phyloP scores from a whole-genome alignment of 306 rosid species.

The Quillaja saponaria region DNA sequence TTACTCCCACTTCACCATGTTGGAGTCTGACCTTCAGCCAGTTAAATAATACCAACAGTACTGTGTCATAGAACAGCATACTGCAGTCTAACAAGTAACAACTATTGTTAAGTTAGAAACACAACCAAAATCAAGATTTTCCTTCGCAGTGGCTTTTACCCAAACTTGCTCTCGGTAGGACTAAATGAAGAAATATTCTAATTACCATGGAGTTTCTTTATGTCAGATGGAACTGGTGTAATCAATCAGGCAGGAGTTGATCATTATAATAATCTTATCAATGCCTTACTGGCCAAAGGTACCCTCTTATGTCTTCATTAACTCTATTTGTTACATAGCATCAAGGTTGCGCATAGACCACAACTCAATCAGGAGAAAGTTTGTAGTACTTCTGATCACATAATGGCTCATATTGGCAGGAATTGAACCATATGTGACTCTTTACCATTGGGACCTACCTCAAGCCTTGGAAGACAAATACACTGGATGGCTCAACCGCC shows the following conservation, averaged over 20 bases:
- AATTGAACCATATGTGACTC: constrained; percentile 84
- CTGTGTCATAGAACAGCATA: too few species aligned
- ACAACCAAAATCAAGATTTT: too few species aligned
- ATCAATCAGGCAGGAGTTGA: constrained; percentile 80
- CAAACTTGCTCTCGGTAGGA: too few species aligned
- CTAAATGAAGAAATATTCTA: too few species aligned
- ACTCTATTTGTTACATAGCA: neutral
- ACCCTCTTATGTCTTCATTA: constrained; percentile 19
- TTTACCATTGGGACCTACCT: constrained; percentile 97
- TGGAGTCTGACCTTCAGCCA: too few species aligned
- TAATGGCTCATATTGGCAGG: constrained; percentile 42
- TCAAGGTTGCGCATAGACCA: neutral
- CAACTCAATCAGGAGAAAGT: neutral
- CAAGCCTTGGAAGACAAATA: constrained; percentile 85
- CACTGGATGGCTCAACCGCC: constrained; percentile 77
- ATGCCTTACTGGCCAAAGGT: constrained; percentile 82
- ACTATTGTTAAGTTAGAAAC: too few species aligned
- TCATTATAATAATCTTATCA: constrained; percentile 79
- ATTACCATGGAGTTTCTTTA: too few species aligned
- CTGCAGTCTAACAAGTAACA: too few species aligned
- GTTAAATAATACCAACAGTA: too few species aligned
- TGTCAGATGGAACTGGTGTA: constrained; percentile 70
- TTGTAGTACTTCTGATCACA: constrained; percentile 16
- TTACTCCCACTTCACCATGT: too few species aligned
- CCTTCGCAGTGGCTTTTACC: too few species aligned